Evolutionary conservation across 495 filamentous ascomycete species (phyloP).

Genomic region (Staphylotrichum longicolle): DNA sequence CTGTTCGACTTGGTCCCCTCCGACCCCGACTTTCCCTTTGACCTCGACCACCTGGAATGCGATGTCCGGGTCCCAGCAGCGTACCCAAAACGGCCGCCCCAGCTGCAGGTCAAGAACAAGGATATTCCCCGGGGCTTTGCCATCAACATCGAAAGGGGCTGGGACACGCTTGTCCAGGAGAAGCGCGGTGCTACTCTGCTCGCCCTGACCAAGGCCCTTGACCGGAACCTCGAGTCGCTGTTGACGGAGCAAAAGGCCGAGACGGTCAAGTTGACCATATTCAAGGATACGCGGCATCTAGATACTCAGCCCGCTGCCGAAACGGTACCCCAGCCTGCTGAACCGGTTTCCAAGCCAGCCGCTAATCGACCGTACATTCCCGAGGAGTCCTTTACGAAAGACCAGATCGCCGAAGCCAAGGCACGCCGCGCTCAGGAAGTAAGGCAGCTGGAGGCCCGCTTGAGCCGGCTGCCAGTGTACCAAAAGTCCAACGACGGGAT

Average conservation of each 20-base stretch:
- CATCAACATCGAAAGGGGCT: slow-evolving; percentile 78
- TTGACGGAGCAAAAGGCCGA: slow-evolving; percentile 70
- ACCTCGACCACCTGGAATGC: slow-evolving; percentile 69
- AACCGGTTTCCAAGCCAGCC: slow-evolving; percentile 46
- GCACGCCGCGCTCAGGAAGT: slow-evolving; percentile 63
- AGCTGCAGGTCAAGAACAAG: slow-evolving; percentile 65
- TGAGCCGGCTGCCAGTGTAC: slow-evolving; percentile 66
- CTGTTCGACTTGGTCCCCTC: slow-evolving; percentile 68
- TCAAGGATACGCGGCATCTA: slow-evolving; percentile 54
- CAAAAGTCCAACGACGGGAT: slow-evolving; percentile 68
- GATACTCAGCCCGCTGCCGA: slow-evolving; percentile 13
- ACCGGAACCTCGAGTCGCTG: slow-evolving; percentile 70
- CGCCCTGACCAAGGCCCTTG: slow-evolving; percentile 66
- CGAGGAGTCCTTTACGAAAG: slow-evolving; percentile 48
- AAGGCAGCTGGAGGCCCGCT: slow-evolving; percentile 74
- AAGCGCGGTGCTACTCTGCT: slow-evolving; percentile 61
- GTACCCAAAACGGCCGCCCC: slow-evolving; percentile 60
- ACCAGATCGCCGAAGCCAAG: slow-evolving; percentile 62
- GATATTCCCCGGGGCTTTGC: slow-evolving; percentile 79
- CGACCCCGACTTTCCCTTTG: slow-evolving; percentile 86
- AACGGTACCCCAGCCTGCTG: slow-evolving; percentile 40
- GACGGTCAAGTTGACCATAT: slow-evolving; percentile 74
- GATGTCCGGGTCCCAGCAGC: slow-evolving; percentile 62
- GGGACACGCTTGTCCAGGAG: slow-evolving; percentile 62
- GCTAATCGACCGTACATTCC: slow-evolving; percentile 35